Percentiles rank a stretch among this genome's conserved stretches.
phyloP scores from a whole-genome alignment of 805 yeast species.

The Wickerhamomyces queroliae region DNA sequence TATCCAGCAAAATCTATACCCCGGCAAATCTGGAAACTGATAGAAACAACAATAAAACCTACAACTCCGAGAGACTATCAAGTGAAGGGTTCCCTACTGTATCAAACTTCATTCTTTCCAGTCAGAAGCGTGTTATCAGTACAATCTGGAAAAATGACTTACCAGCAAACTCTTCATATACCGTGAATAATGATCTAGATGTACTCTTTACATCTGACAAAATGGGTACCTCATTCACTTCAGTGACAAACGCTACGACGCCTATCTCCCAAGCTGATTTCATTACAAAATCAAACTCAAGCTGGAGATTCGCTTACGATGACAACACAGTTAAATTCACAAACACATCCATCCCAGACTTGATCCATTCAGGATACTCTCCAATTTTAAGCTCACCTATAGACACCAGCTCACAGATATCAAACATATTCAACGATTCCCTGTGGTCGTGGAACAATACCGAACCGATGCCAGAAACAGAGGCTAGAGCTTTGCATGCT shows the following conservation, averaged over 20 bases:
- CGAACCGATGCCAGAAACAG: constrained; percentile 38
- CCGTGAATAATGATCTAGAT: constrained; percentile 14
- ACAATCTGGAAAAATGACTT: constrained; percentile 27
- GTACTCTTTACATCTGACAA: constrained; percentile 19
- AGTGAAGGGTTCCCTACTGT: constrained; percentile 30
- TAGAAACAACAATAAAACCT: constrained; percentile 13
- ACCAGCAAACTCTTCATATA: constrained; percentile 25
- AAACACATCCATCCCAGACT: constrained; percentile 28
- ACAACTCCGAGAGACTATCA: constrained; percentile 7
- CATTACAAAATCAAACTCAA: constrained; percentile 9
- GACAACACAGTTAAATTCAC: constrained; percentile 37
- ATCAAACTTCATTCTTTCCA: constrained; percentile 27
- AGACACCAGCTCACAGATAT: constrained; percentile 21
- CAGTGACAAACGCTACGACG: background rate
- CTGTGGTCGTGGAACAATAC: constrained; percentile 74
- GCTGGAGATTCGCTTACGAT: constrained; percentile 39
- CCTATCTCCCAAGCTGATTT: constrained; percentile 5
- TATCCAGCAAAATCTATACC: constrained; percentile 22
- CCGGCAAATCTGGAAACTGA: constrained; percentile 22
- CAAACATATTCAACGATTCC: constrained; percentile 27
- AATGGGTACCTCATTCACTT: constrained; percentile 16
- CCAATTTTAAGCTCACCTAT: constrained; percentile 50
- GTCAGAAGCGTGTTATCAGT: constrained; percentile 30
- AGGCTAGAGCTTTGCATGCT: constrained; percentile 11
- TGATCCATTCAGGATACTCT: constrained; percentile 53